Conservation (phyloP, 345 rosid species). For the Eucalyptus curtisii region DNA sequence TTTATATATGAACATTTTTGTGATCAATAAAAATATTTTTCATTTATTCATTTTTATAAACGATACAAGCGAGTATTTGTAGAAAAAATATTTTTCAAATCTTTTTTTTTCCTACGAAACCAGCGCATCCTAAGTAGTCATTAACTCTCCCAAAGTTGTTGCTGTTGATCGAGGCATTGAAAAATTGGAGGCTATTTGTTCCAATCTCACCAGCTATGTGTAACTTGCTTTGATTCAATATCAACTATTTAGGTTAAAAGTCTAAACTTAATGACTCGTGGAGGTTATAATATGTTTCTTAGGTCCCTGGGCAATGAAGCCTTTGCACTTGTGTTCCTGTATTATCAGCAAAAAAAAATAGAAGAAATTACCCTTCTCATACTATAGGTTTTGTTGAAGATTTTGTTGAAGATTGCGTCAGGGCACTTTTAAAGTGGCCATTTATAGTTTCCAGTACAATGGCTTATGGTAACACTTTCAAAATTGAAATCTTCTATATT, state of each 20-base stretch:
- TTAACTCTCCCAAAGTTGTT: background rate
- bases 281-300: background rate
- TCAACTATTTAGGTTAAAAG: background rate
- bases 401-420: background rate
- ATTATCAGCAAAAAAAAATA: background rate
- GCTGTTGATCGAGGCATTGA: background rate
- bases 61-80: background rate
- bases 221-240: background rate
- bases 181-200: background rate
- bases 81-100: background rate
- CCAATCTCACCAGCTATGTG: background rate
- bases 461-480: background rate
- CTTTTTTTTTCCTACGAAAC: background rate
- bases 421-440: background rate
- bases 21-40: background rate
- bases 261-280: background rate
- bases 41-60: background rate
- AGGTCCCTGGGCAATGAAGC: background rate
- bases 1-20: background rate
- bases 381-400: background rate
- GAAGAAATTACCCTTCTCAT: background rate
- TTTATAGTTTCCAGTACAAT: background rate
- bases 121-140: background rate
- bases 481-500: background rate
- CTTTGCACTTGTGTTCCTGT: background rate